Base-by-base conservation (phyloP, 106 monocot species). In the Vanilla planifolia region DNA sequence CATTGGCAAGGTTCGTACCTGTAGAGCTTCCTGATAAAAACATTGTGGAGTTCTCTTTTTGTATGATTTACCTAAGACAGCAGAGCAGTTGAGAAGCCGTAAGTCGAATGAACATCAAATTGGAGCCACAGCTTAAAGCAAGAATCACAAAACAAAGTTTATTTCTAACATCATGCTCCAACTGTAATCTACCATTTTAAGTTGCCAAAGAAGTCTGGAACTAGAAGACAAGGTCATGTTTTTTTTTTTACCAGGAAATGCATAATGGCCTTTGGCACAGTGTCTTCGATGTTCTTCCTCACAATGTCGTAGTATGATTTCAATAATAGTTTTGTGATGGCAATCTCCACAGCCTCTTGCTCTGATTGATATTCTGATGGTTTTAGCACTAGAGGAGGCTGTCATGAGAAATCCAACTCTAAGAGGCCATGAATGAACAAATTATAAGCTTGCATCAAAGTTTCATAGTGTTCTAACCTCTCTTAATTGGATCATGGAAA, bases 231-330 rank as follows among this genome's bases (percentile, higher is more conserved):
- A n/a, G n/a, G n/a, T n/a, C n/a, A n/a, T n/a, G n/a, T n/a, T n/a
- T n/a, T n/a, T n/a, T n/a, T n/a, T n/a, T n/a, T 72, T 80, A 98
- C 98, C 88, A 98, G 77, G 62, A 98, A 98, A 20, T 98, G 98
- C 98, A 98, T 98, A 25, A 98, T 85, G 28, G 92, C 92, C 69
- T 98, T 98, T 5, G 98, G 98, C 22, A 98, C 82, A 62, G 70
- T 70, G 67, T 91, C 96, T 61, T 98, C 90, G 24, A 98, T 79
- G 72, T 77, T 98, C 63, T 91, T 98, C 47, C 88, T 84, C 6
- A 88, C 96, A 70, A 98, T 98, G 30, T 98, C 85, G 77, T 91
- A 96, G 64, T 98, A 98, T 47, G 96, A 98, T 74, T 79, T 84
- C 66, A 91, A 48, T 28, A 98, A 64, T 32, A 91, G 59, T 67